Conservation (phyloP, 148 eudicot species). For the Arctostaphylos glauca region DNA sequence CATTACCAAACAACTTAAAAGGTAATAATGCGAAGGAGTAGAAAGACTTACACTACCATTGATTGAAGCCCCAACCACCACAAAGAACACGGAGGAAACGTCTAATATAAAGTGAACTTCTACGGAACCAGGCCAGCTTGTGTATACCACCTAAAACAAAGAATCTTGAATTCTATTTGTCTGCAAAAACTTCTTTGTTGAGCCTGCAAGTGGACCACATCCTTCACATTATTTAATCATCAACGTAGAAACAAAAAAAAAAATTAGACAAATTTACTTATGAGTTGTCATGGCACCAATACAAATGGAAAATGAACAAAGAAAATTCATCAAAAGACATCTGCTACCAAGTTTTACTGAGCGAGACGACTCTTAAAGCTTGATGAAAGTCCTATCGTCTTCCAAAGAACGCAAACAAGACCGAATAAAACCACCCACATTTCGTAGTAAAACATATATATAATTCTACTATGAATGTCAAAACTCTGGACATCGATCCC, state of each 20-base stretch:
- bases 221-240: neutral
- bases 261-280: neutral
- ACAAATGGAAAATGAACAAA: neutral
- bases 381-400: neutral
- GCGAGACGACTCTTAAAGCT: neutral
- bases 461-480: neutral
- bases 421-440: neutral
- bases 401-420: neutral
- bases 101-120: too few relatives aligned
- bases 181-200: neutral
- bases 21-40: too few relatives aligned
- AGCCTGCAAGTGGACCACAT: neutral
- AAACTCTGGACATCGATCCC: too few relatives aligned
- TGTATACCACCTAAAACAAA: neutral
- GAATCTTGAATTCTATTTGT: neutral
- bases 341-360: neutral
- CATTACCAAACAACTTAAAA: too few relatives aligned
- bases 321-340: neutral
- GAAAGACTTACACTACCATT: too few relatives aligned
- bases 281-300: neutral
- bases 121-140: neutral
- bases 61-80: too few relatives aligned
- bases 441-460: neutral
- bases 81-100: too few relatives aligned
- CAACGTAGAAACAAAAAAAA: neutral